Base-by-base conservation (phyloP, 2,329 filamentous ascomycete species). In the Cladosporium cucumerinum region DNA sequence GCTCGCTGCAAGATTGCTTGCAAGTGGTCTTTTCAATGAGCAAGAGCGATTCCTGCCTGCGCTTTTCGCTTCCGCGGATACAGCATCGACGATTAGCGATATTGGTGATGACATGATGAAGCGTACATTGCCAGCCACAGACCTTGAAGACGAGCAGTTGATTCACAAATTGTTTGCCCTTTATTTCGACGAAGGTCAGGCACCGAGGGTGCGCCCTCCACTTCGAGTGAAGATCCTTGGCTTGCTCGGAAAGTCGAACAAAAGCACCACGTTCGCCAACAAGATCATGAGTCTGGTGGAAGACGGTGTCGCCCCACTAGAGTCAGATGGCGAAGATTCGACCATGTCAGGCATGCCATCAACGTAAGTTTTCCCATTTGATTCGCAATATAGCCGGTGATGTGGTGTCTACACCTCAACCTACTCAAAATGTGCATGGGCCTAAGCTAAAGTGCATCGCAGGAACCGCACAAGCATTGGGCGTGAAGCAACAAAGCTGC, bases 41-140 rank as follows among this genome's bases (percentile, higher is more conserved):
- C 79, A 87, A 0, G 91, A 98, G 73, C 88, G 93, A 34, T 92
- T 97, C 71, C 77, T 97, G 14, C 90, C 94, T 0, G 90, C 92
- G 0, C 78, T 98, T 1, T 93, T 91, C 74, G 93, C 93, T 5
- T 89, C 92, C 28, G 89, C 92, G 0, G 93, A 93, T 77, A 81
- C 88, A 1, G 95, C 97, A 69, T 92, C 89, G 39, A 86, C 89
- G 10, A 88, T 97, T 43, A 88, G 91, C 12, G 87, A 90, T n/a
- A 81, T 92, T n/a, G 94, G 91, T 0, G 92, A 97, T 64, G 93
- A 97, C 71, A 86, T 96, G 57, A 78, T 98, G 69, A 99, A 97
- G 78, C 85, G 93, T 69, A 90, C 86, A 32, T 84, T 82, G 30
- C 81, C 86, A 11, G 81, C 86, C 1, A 85, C 91, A 10, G 87